Percentiles rank a stretch among this genome's conserved stretches.
phyloP scores from a whole-genome alignment of 257 asterid genomes.

The Plantago ovata region DNA sequence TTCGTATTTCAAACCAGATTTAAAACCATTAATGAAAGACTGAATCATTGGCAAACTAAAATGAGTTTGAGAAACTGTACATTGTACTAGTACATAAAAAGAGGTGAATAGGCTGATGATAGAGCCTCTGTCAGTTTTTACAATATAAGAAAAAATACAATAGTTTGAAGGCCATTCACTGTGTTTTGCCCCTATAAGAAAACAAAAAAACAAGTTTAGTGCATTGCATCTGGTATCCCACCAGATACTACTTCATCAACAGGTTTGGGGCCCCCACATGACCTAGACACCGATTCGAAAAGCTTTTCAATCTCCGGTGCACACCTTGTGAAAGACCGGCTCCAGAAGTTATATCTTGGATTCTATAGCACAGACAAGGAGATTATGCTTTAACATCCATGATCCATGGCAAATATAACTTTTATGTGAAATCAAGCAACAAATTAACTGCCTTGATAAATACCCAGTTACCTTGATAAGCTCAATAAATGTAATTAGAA shows the following conservation, averaged over 20 bases:
- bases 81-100: too few relatives aligned
- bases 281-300: conserved; percentile 84
- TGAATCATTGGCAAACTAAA: too few relatives aligned
- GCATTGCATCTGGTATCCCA: conserved; percentile 50
- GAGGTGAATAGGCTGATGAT: too few relatives aligned
- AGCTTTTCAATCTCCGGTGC: conserved; percentile 96
- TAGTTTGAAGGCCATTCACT: too few relatives aligned
- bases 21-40: too few relatives aligned
- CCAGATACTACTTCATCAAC: conserved; percentile 78
- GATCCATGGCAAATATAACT: too few relatives aligned
- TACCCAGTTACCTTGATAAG: conserved; percentile 69
- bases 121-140: too few relatives aligned
- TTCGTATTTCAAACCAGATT: too few relatives aligned
- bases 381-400: not conserved
- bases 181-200: too few relatives aligned
- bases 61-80: too few relatives aligned
- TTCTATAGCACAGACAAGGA: conserved; percentile 42
- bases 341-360: conserved; percentile 93
- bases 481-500: conserved; percentile 74
- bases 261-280: conserved; percentile 89
- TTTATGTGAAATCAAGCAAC: not conserved
- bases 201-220: too few relatives aligned
- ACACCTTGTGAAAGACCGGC: conserved; percentile 77
- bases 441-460: not conserved
- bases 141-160: too few relatives aligned